Evolutionary conservation across 2,329 filamentous ascomycete species (phyloP), one percentile per base, ranked within the genome.

Genomic region (Gaeumannomyces sp.): DNA sequence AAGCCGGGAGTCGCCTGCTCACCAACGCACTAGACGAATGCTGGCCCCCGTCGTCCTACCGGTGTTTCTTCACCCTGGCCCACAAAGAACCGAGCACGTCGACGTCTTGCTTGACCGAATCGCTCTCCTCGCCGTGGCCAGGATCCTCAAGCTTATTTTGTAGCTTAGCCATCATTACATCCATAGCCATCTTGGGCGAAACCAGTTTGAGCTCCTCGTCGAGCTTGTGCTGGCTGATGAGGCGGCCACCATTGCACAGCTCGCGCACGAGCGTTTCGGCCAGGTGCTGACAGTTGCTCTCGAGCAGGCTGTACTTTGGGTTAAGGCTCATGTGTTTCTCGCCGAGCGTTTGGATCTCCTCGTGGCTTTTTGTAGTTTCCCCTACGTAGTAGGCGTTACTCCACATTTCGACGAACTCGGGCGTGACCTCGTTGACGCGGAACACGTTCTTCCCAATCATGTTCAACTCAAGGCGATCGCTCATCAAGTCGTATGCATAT

Each of bases 221-320:
- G 16, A 75, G 65, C 65, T 73, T 75, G 25, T 71, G 68, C 67
- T 72, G 70, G 62, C 71, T 74, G 63, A 75, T 72, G 22, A 72
- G 61, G 63, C 69, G 73, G 57, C 72, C 71, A 57, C 72, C 71
- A 53, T 75, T 64, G 63, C 74, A 75, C 8, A 75, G 61, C 27
- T 73, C 66, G 59, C 67, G 69, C 57, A 75, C 72, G 2, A 75
- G 70, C 22, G 65, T 70, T 65, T 74, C 74, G 3, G 70, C 72
- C 64, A 75, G 60, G 63, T 73, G 70, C 64, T 75, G 73, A 58
- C 73, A 75, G 65, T 74, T 75, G 63, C 70, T 73, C 33, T 70
- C 69, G 10, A 74, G 66, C 13, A 74, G 67, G 28, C 73, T 70
- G 59, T 75, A 75, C 31, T 70, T 70, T 16, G 73, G 74, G 56